A percentile compares a stretch with the other conserved stretches of the same genome.
Conservation (phyloP, 352 stramenopile species). For the Globisporangium lucens region DNA sequence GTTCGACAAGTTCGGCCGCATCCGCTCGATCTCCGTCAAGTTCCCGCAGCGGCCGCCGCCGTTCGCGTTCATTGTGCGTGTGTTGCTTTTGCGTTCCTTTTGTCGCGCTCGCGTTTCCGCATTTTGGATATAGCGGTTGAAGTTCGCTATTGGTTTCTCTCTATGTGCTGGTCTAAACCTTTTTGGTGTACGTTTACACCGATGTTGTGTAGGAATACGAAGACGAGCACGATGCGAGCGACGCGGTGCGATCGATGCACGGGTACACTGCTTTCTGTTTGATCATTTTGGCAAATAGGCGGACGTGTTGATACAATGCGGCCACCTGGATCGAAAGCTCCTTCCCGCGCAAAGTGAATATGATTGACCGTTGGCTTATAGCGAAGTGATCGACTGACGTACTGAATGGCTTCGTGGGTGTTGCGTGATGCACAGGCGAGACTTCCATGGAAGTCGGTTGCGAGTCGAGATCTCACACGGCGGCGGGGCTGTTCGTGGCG, state of each 20-base stretch:
- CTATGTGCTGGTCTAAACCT: not conserved
- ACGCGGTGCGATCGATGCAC: conserved; percentile 58
- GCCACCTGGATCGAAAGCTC: not conserved
- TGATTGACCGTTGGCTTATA: not conserved
- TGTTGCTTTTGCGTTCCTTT: not conserved
- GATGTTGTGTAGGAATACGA: conserved; percentile 48
- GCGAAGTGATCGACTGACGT: not conserved
- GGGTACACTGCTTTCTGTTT: conserved; percentile 24
- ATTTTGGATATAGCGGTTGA: not conserved
- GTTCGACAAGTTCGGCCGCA: conserved; percentile 51
- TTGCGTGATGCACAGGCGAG: conserved; percentile 2
- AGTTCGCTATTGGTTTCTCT: not conserved
- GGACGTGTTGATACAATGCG: not conserved
- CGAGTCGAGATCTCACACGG: conserved; percentile 56
- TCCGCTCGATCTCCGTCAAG: conserved; percentile 48
- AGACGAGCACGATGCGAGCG: conserved; percentile 44
- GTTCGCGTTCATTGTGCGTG: conserved; percentile 64
- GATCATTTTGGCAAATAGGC: not conserved
- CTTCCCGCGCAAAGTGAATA: not conserved
- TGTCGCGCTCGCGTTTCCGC: not conserved
- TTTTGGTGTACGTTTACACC: not conserved
- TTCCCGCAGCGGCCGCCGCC: conserved; percentile 40
- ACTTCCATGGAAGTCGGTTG: conserved; percentile 34
- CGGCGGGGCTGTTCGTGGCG: conserved; percentile 8
- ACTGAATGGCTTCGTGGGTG: not conserved